Percentiles rank a stretch among this genome's conserved stretches.
These are phyloP conservation scores for Drechmeria coniospora DNA, from an alignment of 2,329 filamentous ascomycete genomes.

Conservation along the genomic window DNA sequence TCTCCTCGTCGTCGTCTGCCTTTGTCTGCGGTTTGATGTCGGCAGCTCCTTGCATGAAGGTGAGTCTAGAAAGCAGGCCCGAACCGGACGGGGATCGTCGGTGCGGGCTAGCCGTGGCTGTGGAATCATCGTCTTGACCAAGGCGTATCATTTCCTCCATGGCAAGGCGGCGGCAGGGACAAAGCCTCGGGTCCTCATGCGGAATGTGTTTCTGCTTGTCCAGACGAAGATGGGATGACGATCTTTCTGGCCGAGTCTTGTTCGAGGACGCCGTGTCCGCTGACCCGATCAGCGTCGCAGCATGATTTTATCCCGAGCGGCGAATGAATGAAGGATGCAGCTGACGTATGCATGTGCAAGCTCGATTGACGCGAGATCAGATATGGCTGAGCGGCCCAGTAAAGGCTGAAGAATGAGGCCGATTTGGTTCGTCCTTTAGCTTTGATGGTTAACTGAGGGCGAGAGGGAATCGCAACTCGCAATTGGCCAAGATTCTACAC, in stretches of 20 bases:
- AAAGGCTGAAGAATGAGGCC: too few relatives aligned
- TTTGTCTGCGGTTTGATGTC: conserved; percentile 14
- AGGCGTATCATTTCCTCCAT: conserved; percentile 4
- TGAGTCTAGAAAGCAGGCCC: conserved; percentile 51
- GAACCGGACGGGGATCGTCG: conserved; percentile 40
- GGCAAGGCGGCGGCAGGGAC: neutral
- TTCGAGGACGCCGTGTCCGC: too few relatives aligned
- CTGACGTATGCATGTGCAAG: neutral
- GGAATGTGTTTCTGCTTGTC: neutral
- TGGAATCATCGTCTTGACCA: conserved; percentile 1
- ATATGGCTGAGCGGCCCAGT: too few relatives aligned
- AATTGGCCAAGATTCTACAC: too few relatives aligned
- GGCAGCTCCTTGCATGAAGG: conserved; percentile 42
- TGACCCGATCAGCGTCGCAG: neutral
- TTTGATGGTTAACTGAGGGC: too few relatives aligned
- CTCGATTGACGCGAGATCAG: neutral
- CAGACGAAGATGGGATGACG: too few relatives aligned
- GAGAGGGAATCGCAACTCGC: too few relatives aligned
- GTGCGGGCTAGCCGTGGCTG: conserved; percentile 8
- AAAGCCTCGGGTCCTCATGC: neutral
- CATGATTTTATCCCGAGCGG: too few relatives aligned
- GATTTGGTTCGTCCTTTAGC: too few relatives aligned
- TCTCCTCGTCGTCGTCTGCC: conserved; percentile 17
- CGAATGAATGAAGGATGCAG: too few relatives aligned
- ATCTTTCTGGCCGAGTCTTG: too few relatives aligned